Percentiles rank a stretch among this genome's conserved stretches.
phyloP scores from a whole-genome alignment of 306 rosid genomes.

The Malus asiatica region DNA sequence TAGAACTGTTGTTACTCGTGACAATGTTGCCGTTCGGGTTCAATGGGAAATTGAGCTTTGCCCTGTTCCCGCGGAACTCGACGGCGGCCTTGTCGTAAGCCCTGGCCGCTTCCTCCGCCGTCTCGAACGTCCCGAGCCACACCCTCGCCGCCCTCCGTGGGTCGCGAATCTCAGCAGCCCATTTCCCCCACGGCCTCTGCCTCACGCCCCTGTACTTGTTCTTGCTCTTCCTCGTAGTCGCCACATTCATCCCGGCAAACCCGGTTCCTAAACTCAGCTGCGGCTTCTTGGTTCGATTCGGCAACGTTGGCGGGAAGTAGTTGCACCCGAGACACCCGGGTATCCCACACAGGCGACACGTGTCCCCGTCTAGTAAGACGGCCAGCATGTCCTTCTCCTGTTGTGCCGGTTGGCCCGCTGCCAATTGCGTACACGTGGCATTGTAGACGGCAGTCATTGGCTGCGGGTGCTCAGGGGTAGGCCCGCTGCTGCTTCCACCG shows the following conservation, averaged over 20 bases:
- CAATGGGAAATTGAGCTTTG: constrained; percentile 37
- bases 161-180: constrained; percentile 61
- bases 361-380: not conserved
- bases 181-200: constrained; percentile 61
- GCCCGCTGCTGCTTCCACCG: not conserved
- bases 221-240: constrained; percentile 3
- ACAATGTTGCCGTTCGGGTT: not conserved
- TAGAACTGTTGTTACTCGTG: not conserved
- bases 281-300: not conserved
- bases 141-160: constrained; percentile 30
- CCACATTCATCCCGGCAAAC: not conserved
- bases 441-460: not conserved
- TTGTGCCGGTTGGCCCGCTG: not conserved
- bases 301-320: not conserved
- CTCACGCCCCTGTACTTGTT: constrained; percentile 48
- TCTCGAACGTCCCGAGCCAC: constrained; percentile 56
- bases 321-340: constrained; percentile 46
- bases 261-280: not conserved
- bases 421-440: constrained; percentile 6
- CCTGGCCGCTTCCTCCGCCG: constrained; percentile 51
- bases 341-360: constrained; percentile 28
- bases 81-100: constrained; percentile 57
- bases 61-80: constrained; percentile 32
- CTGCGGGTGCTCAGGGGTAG: not conserved
- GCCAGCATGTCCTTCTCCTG: not conserved